Conservation (phyloP, 108 stramenopile genomes). For the Discostella stelligeroides region DNA sequence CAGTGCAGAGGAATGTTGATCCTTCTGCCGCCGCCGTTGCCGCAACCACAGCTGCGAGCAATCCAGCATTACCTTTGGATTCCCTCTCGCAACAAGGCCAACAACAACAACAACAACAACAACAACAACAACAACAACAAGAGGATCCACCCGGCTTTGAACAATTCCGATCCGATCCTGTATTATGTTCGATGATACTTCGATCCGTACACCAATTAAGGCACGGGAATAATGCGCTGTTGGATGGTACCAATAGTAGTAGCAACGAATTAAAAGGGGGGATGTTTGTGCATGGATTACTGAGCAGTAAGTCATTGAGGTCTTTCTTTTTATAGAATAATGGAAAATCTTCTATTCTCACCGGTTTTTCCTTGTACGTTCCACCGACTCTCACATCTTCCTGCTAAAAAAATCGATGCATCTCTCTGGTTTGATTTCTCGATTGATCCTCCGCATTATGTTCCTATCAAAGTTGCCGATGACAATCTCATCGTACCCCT, state of each 20-base stretch:
- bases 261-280: neutral
- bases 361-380: too few species aligned
- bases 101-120: neutral
- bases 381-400: too few species aligned
- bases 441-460: neutral
- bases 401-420: too few species aligned
- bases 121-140: neutral
- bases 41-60: too few species aligned
- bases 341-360: neutral
- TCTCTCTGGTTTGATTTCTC: too few species aligned
- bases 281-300: constrained; percentile 4
- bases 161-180: constrained; percentile 4
- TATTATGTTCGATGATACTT: constrained; percentile 5
- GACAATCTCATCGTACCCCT: neutral
- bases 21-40: neutral
- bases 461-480: neutral
- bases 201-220: neutral
- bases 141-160: constrained; percentile 11
- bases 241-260: neutral
- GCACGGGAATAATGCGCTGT: neutral
- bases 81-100: neutral
- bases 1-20: neutral
- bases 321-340: neutral
- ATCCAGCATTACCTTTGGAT: too few species aligned
- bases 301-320: constrained; percentile 8